Conservation (phyloP, 2,329 filamentous ascomycete species). For the Talaromyces amestolkiae region DNA sequence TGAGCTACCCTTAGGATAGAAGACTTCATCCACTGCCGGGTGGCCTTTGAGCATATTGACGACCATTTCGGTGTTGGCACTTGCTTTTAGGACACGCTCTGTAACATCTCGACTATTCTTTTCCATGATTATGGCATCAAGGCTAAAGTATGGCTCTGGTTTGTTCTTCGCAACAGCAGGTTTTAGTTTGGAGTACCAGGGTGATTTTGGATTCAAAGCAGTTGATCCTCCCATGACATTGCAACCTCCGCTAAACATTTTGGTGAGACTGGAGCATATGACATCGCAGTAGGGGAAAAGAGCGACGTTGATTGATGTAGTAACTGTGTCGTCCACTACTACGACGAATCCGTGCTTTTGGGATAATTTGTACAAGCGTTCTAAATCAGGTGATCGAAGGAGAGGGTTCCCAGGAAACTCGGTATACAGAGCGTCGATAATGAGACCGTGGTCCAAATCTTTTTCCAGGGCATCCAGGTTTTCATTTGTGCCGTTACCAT, state of each 20-base stretch:
- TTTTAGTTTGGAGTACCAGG: conserved; percentile 6
- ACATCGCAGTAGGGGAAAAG: conserved; percentile 21
- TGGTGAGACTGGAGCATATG: conserved; percentile 21
- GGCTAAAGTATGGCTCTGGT: conserved; percentile 33
- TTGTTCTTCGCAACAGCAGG: conserved; percentile 47
- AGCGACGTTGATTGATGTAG: conserved; percentile 21
- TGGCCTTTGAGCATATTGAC: conserved; percentile 25
- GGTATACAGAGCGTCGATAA: conserved; percentile 15
- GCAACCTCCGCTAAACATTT: conserved; percentile 22
- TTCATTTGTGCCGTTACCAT: conserved; percentile 17
- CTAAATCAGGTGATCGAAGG: conserved; percentile 19
- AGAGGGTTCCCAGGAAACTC: conserved; percentile 21
- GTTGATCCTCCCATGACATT: conserved; percentile 23
- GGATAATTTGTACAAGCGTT: conserved; percentile 18
- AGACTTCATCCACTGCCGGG: conserved; percentile 23
- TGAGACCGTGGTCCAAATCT: conserved; percentile 1
- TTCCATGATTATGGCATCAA: conserved; percentile 25
- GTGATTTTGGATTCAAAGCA: background rate
- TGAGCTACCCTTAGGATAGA: conserved; percentile 25
- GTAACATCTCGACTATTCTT: conserved; percentile 27
- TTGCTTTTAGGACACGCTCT: conserved; percentile 24
- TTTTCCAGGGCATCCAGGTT: conserved; percentile 19
- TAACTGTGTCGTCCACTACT: conserved; percentile 22
- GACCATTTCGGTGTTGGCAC: conserved; percentile 23
- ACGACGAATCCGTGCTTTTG: conserved; percentile 16